These are phyloP conservation scores for Psilocybe azurescens DNA, from an alignment of 768 basidiomycete genomes.

Conservation along the genomic window DNA sequence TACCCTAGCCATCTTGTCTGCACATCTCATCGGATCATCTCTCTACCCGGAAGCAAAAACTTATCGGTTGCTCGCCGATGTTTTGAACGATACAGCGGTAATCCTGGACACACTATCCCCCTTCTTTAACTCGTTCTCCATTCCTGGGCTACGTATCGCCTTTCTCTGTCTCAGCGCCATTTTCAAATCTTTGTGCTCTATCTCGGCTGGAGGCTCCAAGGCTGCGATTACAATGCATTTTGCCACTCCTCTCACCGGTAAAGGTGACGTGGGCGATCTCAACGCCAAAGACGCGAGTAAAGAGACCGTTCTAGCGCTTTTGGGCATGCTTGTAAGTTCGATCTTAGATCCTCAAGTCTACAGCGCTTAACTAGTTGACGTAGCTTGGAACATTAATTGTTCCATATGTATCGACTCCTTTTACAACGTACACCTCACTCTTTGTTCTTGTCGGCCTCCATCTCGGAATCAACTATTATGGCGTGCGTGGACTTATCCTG, in stretches of 20 bases:
- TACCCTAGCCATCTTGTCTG: slow-evolving; percentile 60
- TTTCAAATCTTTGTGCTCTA: slow-evolving; percentile 61
- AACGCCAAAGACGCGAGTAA: slow-evolving; percentile 77
- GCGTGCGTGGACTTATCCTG: slow-evolving; percentile 61
- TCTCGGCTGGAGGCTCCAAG: slow-evolving; percentile 74
- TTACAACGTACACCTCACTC: slow-evolving; percentile 55
- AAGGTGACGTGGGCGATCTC: slow-evolving; percentile 72
- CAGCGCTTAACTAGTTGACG: neutral
- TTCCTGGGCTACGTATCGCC: slow-evolving; percentile 50
- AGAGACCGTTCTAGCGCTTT: slow-evolving; percentile 69
- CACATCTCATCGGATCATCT: slow-evolving; percentile 65
- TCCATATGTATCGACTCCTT: slow-evolving; percentile 53
- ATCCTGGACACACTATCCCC: slow-evolving; percentile 68
- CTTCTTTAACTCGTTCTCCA: slow-evolving; percentile 42
- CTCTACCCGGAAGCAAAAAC: slow-evolving; percentile 75
- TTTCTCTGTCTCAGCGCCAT: slow-evolving; percentile 64
- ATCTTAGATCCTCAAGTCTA: neutral
- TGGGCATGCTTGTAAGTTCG: slow-evolving; percentile 67
- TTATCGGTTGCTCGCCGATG: slow-evolving; percentile 69
- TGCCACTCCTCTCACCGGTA: slow-evolving; percentile 51
- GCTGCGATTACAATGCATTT: slow-evolving; percentile 73
- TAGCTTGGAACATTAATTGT: slow-evolving; percentile 68
- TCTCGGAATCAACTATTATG: slow-evolving; percentile 62
- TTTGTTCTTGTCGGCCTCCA: slow-evolving; percentile 58
- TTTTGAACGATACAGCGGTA: slow-evolving; percentile 66